A percentile compares a stretch with the other conserved stretches of the same genome.
These are phyloP conservation scores for Parafenestella ontariensis DNA, from an alignment of 2,329 filamentous ascomycete species.

Conservation along the genomic window DNA sequence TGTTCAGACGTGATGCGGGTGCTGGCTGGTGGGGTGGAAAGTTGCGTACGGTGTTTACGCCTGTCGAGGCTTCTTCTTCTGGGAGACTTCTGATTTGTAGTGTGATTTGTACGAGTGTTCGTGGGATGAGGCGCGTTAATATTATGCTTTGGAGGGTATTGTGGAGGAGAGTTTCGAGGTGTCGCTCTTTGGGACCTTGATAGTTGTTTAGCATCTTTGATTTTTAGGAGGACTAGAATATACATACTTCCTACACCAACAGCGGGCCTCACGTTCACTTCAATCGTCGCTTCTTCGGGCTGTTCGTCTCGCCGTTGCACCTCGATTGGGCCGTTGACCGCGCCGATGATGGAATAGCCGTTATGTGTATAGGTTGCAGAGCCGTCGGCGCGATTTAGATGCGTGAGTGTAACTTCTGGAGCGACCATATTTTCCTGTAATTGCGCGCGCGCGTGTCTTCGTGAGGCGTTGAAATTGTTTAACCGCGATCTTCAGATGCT, in stretches of 20 bases:
- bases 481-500: not conserved
- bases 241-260: conserved; percentile 78
- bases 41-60: conserved; percentile 65
- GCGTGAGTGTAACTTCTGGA: conserved; percentile 42
- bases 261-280: conserved; percentile 87
- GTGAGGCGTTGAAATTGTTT: too few species aligned
- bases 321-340: conserved; percentile 93
- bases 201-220: not conserved
- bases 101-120: conserved; percentile 79
- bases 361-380: conserved; percentile 78
- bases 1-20: not conserved
- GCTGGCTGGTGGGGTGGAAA: conserved; percentile 18
- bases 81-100: conserved; percentile 77
- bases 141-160: conserved; percentile 76
- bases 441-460: too few species aligned
- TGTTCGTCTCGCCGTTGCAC: conserved; percentile 87
- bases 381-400: conserved; percentile 75
- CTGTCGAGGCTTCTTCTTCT: conserved; percentile 69
- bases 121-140: conserved; percentile 76
- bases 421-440: conserved; percentile 40
- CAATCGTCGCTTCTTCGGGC: conserved; percentile 87
- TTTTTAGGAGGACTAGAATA: not conserved
- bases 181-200: conserved; percentile 62
- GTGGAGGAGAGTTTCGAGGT: conserved; percentile 80
- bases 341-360: conserved; percentile 81